phyloP scores from a whole-genome alignment of 352 stramenopile genomes.

The Globisporangium irregulare region DNA sequence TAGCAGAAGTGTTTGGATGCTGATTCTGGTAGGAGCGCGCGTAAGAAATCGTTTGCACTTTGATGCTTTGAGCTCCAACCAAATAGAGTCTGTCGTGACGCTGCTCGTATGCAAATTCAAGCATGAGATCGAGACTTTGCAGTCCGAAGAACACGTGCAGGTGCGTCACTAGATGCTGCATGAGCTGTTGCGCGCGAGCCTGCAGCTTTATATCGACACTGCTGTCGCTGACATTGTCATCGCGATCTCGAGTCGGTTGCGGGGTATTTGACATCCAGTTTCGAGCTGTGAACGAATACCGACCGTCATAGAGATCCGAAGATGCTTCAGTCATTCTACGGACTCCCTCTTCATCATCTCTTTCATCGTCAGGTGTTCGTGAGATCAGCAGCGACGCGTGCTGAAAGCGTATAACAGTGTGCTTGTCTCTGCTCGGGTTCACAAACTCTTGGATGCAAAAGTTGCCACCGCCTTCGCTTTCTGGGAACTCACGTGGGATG shows the following conservation, averaged over 20 bases:
- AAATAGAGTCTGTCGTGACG: conserved; percentile 10
- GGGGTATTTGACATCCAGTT: background rate
- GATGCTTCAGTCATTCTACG: background rate
- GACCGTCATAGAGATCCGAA: background rate
- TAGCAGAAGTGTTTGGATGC: background rate
- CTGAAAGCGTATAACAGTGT: conserved; percentile 12
- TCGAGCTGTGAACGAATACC: conserved; percentile 8
- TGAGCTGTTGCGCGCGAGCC: background rate
- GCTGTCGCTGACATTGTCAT: background rate
- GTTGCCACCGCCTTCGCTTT: background rate
- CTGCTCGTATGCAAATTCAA: conserved; percentile 12
- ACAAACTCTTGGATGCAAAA: conserved; percentile 37
- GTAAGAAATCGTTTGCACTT: background rate
- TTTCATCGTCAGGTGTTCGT: background rate
- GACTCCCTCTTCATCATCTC: background rate
- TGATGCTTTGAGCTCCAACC: conserved; percentile 16
- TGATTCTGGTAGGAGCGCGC: background rate
- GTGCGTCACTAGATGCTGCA: conserved; percentile 4
- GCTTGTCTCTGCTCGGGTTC: background rate
- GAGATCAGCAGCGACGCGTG: background rate
- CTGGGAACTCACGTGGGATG: conserved; percentile 16
- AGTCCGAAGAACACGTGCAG: conserved; percentile 18
- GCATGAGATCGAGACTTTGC: conserved; percentile 2
- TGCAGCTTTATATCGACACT: background rate
- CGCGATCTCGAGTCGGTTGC: background rate